phyloP scores from a whole-genome alignment of 345 rosid species.

The Salix dunnii region DNA sequence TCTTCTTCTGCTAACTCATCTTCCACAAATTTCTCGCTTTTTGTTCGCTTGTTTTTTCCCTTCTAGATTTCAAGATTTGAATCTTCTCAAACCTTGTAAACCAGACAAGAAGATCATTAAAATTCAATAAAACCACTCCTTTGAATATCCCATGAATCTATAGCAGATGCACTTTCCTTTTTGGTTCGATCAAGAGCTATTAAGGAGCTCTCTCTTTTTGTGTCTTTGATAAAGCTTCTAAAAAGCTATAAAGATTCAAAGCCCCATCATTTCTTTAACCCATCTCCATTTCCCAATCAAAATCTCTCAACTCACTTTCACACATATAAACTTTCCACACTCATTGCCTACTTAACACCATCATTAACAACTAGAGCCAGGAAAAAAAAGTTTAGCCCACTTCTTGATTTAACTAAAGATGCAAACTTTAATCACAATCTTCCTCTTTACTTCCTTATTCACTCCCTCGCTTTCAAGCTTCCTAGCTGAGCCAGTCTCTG shows the following conservation, averaged over 20 bases:
- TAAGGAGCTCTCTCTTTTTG: neutral
- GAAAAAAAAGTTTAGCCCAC: constrained; percentile 7
- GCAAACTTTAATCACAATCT: constrained; percentile 16
- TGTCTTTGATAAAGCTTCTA: neutral
- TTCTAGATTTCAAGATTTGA: neutral
- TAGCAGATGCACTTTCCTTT: neutral
- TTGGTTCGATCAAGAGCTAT: neutral
- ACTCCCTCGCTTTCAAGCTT: constrained; percentile 40
- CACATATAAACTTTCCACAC: neutral
- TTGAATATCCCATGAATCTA: constrained; percentile 36
- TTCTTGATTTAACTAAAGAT: constrained; percentile 26
- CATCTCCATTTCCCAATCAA: neutral
- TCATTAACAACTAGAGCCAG: neutral
- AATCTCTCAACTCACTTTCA: neutral
- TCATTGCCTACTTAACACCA: neutral
- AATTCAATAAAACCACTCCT: constrained; percentile 1
- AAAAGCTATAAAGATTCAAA: neutral
- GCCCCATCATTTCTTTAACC: neutral
- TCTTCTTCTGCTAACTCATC: constrained; percentile 12
- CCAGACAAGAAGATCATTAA: neutral
- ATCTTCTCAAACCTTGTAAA: neutral
- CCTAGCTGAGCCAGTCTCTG: constrained; percentile 53
- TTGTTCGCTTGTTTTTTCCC: neutral
- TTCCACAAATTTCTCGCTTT: constrained; percentile 1
- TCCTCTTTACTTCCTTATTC: constrained; percentile 18